Evolutionary conservation across 768 basidiomycete species (phyloP).

Genomic region (Roridomyces roridus): DNA sequence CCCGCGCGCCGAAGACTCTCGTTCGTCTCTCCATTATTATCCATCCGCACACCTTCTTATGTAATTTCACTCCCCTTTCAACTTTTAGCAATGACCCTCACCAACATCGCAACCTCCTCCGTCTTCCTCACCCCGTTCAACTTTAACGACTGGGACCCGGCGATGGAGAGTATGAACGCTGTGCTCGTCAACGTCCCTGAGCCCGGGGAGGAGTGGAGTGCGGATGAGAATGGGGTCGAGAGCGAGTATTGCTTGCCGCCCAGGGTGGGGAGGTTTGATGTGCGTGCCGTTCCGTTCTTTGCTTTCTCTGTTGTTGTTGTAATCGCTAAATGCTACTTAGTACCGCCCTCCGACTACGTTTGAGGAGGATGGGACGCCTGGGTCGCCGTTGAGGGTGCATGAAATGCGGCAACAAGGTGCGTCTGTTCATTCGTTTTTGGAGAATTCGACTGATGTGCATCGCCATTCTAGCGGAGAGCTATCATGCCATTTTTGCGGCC

Average conservation of each 20-base stretch:
- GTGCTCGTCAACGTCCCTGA: slow-evolving; percentile 51
- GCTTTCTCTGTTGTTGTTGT: neutral
- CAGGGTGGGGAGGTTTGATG: slow-evolving; percentile 38
- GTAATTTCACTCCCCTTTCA: neutral
- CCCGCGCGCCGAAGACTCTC: slow-evolving; percentile 69
- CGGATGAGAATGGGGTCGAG: slow-evolving; percentile 61
- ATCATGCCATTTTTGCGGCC: slow-evolving; percentile 21
- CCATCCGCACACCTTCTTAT: too few relatives aligned
- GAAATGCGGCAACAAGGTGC: slow-evolving; percentile 22
- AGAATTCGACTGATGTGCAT: neutral
- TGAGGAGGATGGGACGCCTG: slow-evolving; percentile 22
- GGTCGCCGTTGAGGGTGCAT: slow-evolving; percentile 5
- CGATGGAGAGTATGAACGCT: slow-evolving; percentile 62
- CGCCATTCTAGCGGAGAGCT: slow-evolving; percentile 17
- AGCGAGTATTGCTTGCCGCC: slow-evolving; percentile 23
- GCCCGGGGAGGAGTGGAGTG: slow-evolving; percentile 45
- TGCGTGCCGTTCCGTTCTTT: neutral
- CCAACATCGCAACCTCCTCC: slow-evolving; percentile 59
- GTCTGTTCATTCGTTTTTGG: neutral
- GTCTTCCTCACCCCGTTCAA: slow-evolving; percentile 68
- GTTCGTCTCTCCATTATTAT: slow-evolving; percentile 1
- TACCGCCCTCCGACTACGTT: slow-evolving; percentile 11
- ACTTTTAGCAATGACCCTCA: slow-evolving; percentile 53
- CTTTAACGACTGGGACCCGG: slow-evolving; percentile 68
- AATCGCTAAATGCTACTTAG: neutral